Base-by-base conservation (phyloP, 1,139 yeast species). In the Geotrichum bryndzae region DNA sequence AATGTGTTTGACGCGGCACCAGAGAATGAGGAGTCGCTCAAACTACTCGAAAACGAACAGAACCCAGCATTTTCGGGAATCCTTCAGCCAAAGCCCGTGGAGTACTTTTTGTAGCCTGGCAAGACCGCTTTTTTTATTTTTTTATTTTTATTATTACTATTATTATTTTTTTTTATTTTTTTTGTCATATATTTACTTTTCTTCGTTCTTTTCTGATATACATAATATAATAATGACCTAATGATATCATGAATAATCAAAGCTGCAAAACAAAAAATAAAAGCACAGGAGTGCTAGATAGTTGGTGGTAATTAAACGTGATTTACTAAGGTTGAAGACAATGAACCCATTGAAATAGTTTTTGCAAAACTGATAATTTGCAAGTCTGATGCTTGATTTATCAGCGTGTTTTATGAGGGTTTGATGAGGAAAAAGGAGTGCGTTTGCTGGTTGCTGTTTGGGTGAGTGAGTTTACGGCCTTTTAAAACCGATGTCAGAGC, bases 1-100 rank as follows among this genome's bases (percentile, higher is more conserved):
- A 95, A 95, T 72, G 96, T 95, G 1, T 95, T 95, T 76, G 97
- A 90, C 66, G 98, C 97, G 18, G 95, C 98, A 3, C 98, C 98
- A 0, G 98, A 91, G 69, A 92, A 83, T 66, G 83, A 79, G 55
- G 75, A 73, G 65, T 62, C 67, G 11, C 54, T 63, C 54, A 60
- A 68, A 61, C 68, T 64, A 13, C 61, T 60, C 50, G 69, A 63
- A 33, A 66, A 63, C 53, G 67, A 64, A 38, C 62, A 63, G 53
- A 45, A 57, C 54, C 57, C 60, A 45, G 62, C 64, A 53, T 48
- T 62, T 35, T 27, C 61, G 33, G 68, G 41, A 5, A 60, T 67
- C 22, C 72, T 76, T 4, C 69, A 68, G 62, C 74, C 77, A 18
- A 78, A 82, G 65, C 84, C 84, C 55, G 89, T 88, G 48, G 94